Evolutionary conservation across 306 rosid species (phyloP), one percentile per base, ranked within the genome.

Genomic region (Citrullus amarus): DNA sequence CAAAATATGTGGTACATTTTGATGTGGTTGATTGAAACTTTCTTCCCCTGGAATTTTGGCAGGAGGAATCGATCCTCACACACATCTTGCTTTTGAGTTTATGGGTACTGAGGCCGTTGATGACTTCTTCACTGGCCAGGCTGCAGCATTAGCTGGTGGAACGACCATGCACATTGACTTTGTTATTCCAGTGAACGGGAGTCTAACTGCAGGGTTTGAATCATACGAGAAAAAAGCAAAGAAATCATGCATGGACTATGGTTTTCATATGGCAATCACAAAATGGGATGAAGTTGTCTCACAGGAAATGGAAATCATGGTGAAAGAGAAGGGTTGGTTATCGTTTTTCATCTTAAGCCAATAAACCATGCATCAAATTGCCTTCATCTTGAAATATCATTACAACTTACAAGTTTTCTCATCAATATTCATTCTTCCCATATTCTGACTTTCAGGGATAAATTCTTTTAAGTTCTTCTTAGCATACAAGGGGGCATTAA

Each of bases 51-150:
- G 51, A 36, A 79, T 34, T 80, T 66, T 78, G 78, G 80, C 89
- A 94, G 98, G 98, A 68, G 98, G 98, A 84, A 92, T 94, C 86
- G 97, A 94, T 86, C 98, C 98, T 75, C 98, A 94, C 82, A 89
- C 97, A 48, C 98, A 94, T 86, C 85, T 94, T 44, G 89, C 83
- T 50, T 69, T 94, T 56, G 92, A 83, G 85, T 89, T 89, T 84
- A 90, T 92, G 97, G 86, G 78, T 66, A 78, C 88, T 22, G 88
- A 68, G 76, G 81, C 95, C 0, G 75, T 84, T 55, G 97, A 92
- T 78, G 95, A 94, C 86, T 94, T 92, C 91, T 92, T 94, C 88
- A 86, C 84, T 82, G 97, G 98, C 75, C 98, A 94, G 86, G 98
- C 98, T 38, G 98, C 98, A 18, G 96, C 97, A 65, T 90, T 94